Evolutionary conservation across 2,329 filamentous ascomycete species (phyloP).

Genomic region (Nectriaceae sp.): DNA sequence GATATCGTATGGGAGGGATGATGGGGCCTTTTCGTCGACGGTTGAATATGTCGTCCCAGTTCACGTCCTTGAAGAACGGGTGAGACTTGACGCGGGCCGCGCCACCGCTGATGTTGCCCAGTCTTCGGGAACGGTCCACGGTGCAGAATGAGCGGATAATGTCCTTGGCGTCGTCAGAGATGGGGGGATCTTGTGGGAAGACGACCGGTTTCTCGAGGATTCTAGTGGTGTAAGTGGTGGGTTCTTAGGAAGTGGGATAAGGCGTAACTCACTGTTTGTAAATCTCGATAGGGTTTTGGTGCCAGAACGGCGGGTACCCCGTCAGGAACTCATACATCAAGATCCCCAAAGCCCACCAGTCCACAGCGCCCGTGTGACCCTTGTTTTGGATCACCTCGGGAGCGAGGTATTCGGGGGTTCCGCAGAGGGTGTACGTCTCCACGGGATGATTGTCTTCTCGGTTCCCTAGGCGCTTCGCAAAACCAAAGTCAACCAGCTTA

Average conservation of each 20-base stretch:
- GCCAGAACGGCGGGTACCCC: conserved; percentile 85
- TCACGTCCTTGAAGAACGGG: conserved; percentile 71
- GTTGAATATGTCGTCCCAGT: conserved; percentile 73
- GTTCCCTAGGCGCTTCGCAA: conserved; percentile 74
- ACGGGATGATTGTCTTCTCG: conserved; percentile 46
- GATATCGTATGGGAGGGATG: conserved; percentile 70
- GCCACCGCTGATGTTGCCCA: conserved; percentile 78
- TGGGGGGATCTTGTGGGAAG: conserved; percentile 67
- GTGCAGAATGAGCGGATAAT: conserved; percentile 77
- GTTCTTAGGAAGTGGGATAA: not conserved
- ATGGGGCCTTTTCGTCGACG: conserved; percentile 70
- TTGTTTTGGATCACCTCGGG: conserved; percentile 85
- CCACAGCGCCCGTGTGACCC: conserved; percentile 73
- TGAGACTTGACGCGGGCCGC: conserved; percentile 72
- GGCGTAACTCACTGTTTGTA: conserved; percentile 68
- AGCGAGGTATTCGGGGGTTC: conserved; percentile 81
- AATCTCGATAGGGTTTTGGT: conserved; percentile 83
- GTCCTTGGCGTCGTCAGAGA: conserved; percentile 70
- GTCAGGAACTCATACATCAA: conserved; percentile 84
- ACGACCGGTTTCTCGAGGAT: conserved; percentile 78
- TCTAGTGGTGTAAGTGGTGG: conserved; percentile 41
- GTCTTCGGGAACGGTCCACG: conserved; percentile 73
- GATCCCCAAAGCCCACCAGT: conserved; percentile 88
- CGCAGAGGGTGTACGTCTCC: conserved; percentile 82
- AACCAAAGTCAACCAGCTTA: conserved; percentile 83